Evolutionary conservation across 176 grass and related monocot genomes (phyloP).

Genomic region (Eleusine indica): DNA sequence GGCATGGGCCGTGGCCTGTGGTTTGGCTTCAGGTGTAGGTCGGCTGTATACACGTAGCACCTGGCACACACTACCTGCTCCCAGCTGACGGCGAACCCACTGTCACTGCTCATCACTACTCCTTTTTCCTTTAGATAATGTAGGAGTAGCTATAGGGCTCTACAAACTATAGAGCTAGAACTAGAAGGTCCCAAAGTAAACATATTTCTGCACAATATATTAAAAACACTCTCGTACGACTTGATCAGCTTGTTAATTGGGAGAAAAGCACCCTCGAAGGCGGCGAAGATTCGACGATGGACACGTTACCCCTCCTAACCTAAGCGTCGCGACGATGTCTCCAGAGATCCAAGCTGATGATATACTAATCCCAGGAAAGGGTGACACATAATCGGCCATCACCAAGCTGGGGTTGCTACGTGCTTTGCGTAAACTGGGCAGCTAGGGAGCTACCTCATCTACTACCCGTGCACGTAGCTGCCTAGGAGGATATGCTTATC

Average conservation of each 20-base stretch:
- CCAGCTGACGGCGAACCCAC: too few relatives aligned
- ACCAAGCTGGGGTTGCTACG: not conserved
- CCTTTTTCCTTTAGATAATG: too few relatives aligned
- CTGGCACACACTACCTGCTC: not conserved
- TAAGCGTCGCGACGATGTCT: not conserved
- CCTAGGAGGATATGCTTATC: too few relatives aligned
- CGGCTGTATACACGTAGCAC: not conserved
- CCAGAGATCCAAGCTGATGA: not conserved
- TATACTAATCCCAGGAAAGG: too few relatives aligned
- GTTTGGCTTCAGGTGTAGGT: constrained; percentile 26
- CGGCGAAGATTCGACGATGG: not conserved
- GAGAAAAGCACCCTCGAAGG: constrained; percentile 6
- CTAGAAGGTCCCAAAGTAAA: too few relatives aligned
- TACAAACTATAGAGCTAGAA: too few relatives aligned
- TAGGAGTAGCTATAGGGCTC: too few relatives aligned
- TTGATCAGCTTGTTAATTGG: not conserved
- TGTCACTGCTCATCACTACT: too few relatives aligned
- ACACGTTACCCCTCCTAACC: not conserved
- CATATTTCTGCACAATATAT: too few relatives aligned
- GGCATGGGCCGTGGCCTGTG: not conserved
- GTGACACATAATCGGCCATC: too few relatives aligned
- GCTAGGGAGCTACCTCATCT: too few relatives aligned
- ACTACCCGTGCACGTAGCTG: too few relatives aligned
- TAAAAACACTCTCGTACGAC: not conserved
- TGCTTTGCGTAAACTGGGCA: not conserved